Percentiles rank a stretch among this genome's conserved stretches.
Evolutionary conservation across 306 rosid species (phyloP).

Genomic region (Phaseolus lunatus): DNA sequence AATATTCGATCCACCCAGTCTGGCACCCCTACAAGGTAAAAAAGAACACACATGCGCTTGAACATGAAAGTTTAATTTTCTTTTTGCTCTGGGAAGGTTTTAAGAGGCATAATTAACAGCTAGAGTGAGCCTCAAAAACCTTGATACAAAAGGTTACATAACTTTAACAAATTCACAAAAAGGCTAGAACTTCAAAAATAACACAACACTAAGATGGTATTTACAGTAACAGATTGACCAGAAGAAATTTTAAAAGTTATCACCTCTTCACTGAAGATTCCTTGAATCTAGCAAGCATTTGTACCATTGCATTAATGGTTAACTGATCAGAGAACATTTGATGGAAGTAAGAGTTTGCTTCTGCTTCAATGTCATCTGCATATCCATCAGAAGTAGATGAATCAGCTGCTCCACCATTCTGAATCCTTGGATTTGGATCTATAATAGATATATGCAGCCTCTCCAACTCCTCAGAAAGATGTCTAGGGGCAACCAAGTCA

Average conservation of each 20-base stretch:
- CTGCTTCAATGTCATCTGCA: conserved; percentile 81
- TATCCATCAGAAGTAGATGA: conserved; percentile 76
- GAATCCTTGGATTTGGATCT: conserved; percentile 81
- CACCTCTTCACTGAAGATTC: conserved; percentile 91
- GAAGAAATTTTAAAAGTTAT: conserved; percentile 24
- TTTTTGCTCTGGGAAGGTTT: neutral
- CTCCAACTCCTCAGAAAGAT: conserved; percentile 89
- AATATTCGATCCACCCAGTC: no score
- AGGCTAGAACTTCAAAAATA: neutral
- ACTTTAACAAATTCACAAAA: neutral
- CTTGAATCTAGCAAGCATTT: conserved; percentile 82
- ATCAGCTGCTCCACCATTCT: conserved; percentile 69
- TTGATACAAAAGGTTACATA: conserved; percentile 5
- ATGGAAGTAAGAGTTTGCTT: conserved; percentile 90
- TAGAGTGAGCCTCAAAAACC: neutral
- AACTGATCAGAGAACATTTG: conserved; percentile 90
- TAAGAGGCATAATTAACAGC: neutral
- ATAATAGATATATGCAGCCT: conserved; percentile 62
- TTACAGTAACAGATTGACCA: conserved; percentile 17
- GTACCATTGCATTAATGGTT: conserved; percentile 79
- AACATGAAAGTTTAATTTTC: conserved; percentile 20
- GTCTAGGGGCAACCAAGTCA: conserved; percentile 56
- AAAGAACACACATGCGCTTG: neutral
- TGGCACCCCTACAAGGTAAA: neutral
- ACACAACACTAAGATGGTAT: neutral